Base-by-base conservation (phyloP, 2,329 filamentous ascomycete genomes). In the Monosporascus sp. region DNA sequence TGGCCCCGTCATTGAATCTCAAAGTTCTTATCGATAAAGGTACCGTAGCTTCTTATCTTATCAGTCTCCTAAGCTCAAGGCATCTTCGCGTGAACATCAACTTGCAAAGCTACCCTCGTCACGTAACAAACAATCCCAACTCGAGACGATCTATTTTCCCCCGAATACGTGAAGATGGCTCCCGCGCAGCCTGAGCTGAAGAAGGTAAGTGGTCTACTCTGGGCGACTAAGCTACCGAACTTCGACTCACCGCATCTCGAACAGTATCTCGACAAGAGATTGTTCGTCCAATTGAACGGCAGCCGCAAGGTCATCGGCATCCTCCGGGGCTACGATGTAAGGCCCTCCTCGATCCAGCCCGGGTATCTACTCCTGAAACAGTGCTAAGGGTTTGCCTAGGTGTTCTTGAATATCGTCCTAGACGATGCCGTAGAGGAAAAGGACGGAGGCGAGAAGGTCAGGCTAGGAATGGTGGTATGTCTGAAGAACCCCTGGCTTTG, bases 121-220 rank as follows among this genome's bases (percentile, higher is more conserved):
- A 20, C 38, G 38, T 41, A 20, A 20, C 41, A 44, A 22, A 20
- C 41, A 24, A 20, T 20, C 20, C 17, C 1, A 44, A 14, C 17
- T 14, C 3, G 11, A 44, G 18, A 44, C n/a, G 20, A 7, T 44
- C 6, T 44, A 22, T 20, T 44, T 42, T 44, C 38, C 25, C 11
- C 14, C 24, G 18, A 18, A 51, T 51, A 48, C 46, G 48, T 57
- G 77, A 88, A 79, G 62, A 99, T 99, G 94, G 90, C 94, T 77
- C 93, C 95, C 85, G 92, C 94, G 71, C 94, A 97, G 77, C 94
- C 94, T 66, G 95, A 99, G 79, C 84, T 99, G 59, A 99, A 97
- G 78, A 99, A 97, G 85, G 94, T 95, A 75, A 52, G 53, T 38
- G 24, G 47, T 31, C 46, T 50, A 20, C 6, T 20, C 15, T 25